Conservation (phyloP, 441 rosid species). For the Hura crepitans region DNA sequence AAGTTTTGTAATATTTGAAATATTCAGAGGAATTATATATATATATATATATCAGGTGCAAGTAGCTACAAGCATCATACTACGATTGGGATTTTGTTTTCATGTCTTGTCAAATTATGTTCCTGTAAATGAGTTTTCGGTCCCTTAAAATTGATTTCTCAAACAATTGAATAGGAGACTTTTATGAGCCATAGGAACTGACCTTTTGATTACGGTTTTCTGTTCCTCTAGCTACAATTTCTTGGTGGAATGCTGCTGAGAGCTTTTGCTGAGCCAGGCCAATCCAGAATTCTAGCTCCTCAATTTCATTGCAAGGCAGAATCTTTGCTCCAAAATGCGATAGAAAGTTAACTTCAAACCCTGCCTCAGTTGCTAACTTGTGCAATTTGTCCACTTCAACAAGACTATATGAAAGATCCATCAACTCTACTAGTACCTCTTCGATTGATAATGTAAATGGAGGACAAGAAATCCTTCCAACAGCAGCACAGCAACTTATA, state of each 20-base stretch:
- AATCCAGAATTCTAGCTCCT: constrained; percentile 68
- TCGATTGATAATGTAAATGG: constrained; percentile 33
- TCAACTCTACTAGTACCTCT: constrained; percentile 44
- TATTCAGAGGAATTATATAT: neutral
- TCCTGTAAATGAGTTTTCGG: neutral
- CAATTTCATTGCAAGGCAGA: constrained; percentile 39
- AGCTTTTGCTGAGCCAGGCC: constrained; percentile 65
- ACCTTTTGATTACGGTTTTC: constrained; percentile 36
- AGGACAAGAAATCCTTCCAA: constrained; percentile 43
- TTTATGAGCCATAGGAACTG: constrained; percentile 14
- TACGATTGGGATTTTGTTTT: neutral
- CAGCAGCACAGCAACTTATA: constrained; percentile 58
- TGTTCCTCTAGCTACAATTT: constrained; percentile 28
- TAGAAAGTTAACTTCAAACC: constrained; percentile 57
- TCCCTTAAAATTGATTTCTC: neutral
- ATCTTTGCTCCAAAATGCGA: constrained; percentile 54
- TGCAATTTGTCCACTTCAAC: constrained; percentile 54
- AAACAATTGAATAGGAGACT: neutral
- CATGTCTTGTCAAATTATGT: neutral
- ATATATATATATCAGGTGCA: neutral
- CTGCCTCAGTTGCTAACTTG: constrained; percentile 53
- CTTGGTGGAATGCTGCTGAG: constrained; percentile 43
- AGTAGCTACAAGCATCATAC: neutral
- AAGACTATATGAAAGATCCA: constrained; percentile 47
- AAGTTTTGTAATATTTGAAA: constrained; percentile 1